Evolutionary conservation across 345 rosid species (phyloP), one percentile per base, ranked within the genome.

Genomic region (Acer saccharum): DNA sequence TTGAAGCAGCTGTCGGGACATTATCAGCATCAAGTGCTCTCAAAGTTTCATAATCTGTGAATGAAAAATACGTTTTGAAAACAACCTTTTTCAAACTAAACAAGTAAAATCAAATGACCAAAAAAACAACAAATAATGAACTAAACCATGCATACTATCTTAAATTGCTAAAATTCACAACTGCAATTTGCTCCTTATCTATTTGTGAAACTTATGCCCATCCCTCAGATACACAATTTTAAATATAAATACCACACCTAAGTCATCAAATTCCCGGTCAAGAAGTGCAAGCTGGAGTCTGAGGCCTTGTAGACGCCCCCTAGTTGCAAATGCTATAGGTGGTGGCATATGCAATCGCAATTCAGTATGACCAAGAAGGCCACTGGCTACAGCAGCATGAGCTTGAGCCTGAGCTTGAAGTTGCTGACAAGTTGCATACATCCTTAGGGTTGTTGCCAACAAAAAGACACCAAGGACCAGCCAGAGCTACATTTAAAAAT

Each of bases 231-330:
- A 54, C 10, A 23, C 48, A 50, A 16, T 50, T 55, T 43, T 17
- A 81, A 17, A 44, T 46, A 14, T 43, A 55, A 70, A 70, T 4
- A 73, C 21, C 87, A 50, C 65, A 96, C 99, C 99, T 81, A 96
- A 85, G 78, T 94, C 94, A 84, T 96, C 95, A 83, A 96, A 96
- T 76, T 96, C 98, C 63, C 91, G 92, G 69, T 96, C 98, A 77
- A 96, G 95, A 80, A 96, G 93, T 65, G 99, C 98, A 77, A 96
- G 94, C 82, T 96, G 99, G 79, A 96, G 93, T 80, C 99, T 89
- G 50, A 96, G 86, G 65, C 98, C 99, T 82, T 96, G 99, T 63
- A 96, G 81, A 67, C 94, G 90, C 60, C 98, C 98, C 83, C 98
- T 90, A 0, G 99, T 90, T 17, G 98, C 92, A 81, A 96, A 82